A percentile compares a stretch with the other conserved stretches of the same genome.
Evolutionary conservation across 1,284 basidiomycete species (phyloP).

Genomic region (Melampsora larici-populina): DNA sequence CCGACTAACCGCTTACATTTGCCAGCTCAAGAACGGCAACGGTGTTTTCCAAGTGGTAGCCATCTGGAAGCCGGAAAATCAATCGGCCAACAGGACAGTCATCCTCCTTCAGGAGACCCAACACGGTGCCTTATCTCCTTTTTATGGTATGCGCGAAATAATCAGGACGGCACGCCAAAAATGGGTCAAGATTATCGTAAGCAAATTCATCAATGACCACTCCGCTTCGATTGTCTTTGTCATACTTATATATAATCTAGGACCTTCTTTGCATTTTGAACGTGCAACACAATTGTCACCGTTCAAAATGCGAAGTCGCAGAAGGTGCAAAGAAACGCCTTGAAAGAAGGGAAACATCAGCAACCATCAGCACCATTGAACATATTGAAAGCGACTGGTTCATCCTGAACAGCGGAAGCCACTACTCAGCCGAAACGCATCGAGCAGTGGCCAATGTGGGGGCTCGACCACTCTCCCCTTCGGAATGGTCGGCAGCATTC

Average conservation of each 20-base stretch:
- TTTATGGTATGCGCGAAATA: neutral
- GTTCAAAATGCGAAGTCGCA: too few species aligned
- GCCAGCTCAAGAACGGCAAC: neutral
- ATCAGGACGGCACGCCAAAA: neutral
- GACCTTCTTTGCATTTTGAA: neutral
- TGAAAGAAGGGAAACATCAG: too few species aligned
- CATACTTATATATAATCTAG: too few species aligned
- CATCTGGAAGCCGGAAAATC: neutral
- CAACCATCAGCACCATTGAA: too few species aligned
- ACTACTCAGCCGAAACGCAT: neutral
- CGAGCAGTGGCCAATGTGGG: neutral
- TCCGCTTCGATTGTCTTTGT: too few species aligned
- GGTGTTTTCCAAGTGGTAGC: neutral
- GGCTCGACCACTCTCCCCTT: too few species aligned
- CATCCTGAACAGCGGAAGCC: neutral
- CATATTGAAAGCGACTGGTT: neutral
- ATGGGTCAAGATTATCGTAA: neutral
- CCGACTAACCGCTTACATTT: neutral
- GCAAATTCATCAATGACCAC: too few species aligned
- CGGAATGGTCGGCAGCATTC: too few species aligned
- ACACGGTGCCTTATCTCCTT: neutral
- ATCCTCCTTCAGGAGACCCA: neutral
- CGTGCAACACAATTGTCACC: neutral
- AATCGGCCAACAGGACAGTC: neutral
- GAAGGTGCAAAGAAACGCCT: too few species aligned